Conservation (phyloP, 805 yeast genomes). For the Ogataea methanolica region DNA sequence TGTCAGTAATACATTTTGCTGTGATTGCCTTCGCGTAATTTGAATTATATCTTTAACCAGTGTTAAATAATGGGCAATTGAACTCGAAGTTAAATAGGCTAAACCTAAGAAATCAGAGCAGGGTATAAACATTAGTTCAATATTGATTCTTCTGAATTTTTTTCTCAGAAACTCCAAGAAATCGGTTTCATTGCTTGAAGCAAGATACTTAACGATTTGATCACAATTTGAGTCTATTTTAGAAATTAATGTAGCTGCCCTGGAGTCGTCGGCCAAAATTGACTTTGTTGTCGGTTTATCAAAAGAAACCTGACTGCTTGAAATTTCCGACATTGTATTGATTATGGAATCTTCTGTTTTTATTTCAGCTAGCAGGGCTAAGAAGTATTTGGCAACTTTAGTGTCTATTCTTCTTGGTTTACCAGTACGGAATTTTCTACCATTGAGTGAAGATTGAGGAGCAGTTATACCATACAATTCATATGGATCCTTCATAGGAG, state of each 20-base stretch:
- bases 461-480: constrained; percentile 7
- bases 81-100: constrained; percentile 35
- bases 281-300: constrained; percentile 5
- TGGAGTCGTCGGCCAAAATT: constrained; percentile 2
- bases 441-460: constrained; percentile 8
- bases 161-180: constrained; percentile 32
- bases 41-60: constrained; percentile 34
- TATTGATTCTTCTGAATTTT: constrained; percentile 25
- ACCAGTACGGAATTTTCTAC: constrained; percentile 8
- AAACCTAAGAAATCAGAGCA: constrained; percentile 43
- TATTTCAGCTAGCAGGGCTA: constrained; percentile 11
- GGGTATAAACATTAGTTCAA: constrained; percentile 35
- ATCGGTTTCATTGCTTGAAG: constrained; percentile 47
- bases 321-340: constrained; percentile 12
- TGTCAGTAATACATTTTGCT: constrained; percentile 40
- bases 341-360: constrained; percentile 25
- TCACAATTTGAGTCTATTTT: constrained; percentile 36
- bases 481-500: constrained; percentile 1
- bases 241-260: constrained; percentile 21
- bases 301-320: constrained; percentile 6
- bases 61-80: constrained; percentile 34
- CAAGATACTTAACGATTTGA: constrained; percentile 39
- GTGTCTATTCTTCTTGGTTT: constrained; percentile 12
- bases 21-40: constrained; percentile 38
- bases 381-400: constrained; percentile 7